Base-by-base conservation (phyloP, 2,329 filamentous ascomycete species). In the Hypoxylon sp. region DNA sequence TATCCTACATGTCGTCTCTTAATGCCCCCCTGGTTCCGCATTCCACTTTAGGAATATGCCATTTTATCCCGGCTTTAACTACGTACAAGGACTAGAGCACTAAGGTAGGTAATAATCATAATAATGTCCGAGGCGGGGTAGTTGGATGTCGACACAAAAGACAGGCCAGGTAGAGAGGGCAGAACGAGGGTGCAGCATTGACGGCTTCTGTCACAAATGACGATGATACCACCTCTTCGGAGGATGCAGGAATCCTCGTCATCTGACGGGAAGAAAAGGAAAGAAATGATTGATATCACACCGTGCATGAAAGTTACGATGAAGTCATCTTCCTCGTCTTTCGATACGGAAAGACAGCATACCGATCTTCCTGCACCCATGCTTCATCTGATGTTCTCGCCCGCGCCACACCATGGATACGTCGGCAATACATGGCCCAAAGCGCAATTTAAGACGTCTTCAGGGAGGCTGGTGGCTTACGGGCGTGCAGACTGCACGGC, bases 111-210 rank as follows among this genome's bases (percentile, higher is more conserved):
- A 67, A 70, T 67, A 68, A 65, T 70, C 26, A 65, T 51, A 66
- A 69, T 66, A 65, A 63, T 67, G 69, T 37, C 63, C 60, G 58
- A 70, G 69, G 73, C 68, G 74, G 74, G 74, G 74, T 75, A 75
- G 66, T 64, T 73, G 53, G 65, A 67, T 59, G 69, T 70, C 56
- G 70, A 72, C 61, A 44, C 46, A 39, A 19, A 63, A 56, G 66
- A 61, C 47, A 57, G 66, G 51, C 37, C 19, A 67, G 55, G 19
- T 35, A 65, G 59, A 63, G 50, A 65, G 57, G 37, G 24, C 44
- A 50, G 35, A 52, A 54, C 37, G 56, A 67, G 59, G 29, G 42
- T 67, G 66, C 69, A 63, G 69, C 63, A 67, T 65, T 64, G 60
- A 67, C 57, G 57, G 37, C 11, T 44, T 72, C 54, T 72, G 67